A percentile compares a stretch with the other conserved stretches of the same genome.
Evolutionary conservation across 192 early-diverging fungal genomes (phyloP).

Genomic region (Linderina pennispora): DNA sequence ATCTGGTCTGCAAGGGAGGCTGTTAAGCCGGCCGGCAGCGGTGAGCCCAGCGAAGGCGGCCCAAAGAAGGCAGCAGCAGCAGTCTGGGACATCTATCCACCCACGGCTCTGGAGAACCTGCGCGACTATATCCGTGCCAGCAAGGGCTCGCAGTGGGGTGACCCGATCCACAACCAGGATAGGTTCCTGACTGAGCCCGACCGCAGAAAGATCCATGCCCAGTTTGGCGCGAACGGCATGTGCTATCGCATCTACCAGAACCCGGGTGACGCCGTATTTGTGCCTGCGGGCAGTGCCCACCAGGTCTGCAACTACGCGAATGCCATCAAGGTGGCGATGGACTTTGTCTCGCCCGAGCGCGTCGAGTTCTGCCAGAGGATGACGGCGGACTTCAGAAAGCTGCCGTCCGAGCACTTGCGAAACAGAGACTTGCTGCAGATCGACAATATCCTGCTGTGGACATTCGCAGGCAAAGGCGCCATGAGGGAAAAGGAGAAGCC

Average conservation of each 20-base stretch:
- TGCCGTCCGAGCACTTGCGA: conserved; percentile 29
- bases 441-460: conserved; percentile 40
- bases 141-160: conserved; percentile 6
- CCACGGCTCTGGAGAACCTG: conserved; percentile 21
- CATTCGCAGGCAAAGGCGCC: conserved; percentile 17
- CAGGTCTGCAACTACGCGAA: conserved; percentile 65
- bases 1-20: too few species aligned
- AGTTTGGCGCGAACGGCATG: conserved; percentile 19
- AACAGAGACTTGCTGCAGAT: conserved; percentile 50
- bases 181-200: conserved; percentile 51
- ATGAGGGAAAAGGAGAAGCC: too few species aligned
- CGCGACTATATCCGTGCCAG: conserved; percentile 15
- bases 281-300: conserved; percentile 71
- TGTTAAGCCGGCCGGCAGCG: not conserved
- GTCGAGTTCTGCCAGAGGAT: conserved; percentile 41
- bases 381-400: conserved; percentile 46
- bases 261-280: conserved; percentile 68
- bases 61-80: conserved; percentile 35
- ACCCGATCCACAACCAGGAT: conserved; percentile 65
- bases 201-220: conserved; percentile 29
- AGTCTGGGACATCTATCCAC: conserved; percentile 62
- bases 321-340: conserved; percentile 65
- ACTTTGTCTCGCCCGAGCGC: conserved; percentile 63
- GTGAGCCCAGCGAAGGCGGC: not conserved
- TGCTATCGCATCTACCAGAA: conserved; percentile 59